phyloP scores from a whole-genome alignment of 169 alveolate genomes.

The Plasmodium coatneyi region DNA sequence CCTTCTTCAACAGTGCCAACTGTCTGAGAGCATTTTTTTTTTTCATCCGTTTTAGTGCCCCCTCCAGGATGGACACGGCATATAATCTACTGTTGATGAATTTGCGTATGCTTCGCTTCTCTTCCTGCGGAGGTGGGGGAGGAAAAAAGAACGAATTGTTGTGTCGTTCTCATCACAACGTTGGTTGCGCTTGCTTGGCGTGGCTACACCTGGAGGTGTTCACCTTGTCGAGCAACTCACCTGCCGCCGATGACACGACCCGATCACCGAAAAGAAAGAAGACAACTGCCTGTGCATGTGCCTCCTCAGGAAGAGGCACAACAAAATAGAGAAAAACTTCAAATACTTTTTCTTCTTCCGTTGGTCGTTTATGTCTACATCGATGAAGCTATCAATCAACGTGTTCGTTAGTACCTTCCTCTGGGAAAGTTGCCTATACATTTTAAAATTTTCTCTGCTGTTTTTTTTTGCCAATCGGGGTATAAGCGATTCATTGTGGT shows the following conservation, averaged over 20 bases:
- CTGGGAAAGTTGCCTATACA: neutral
- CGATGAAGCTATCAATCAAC: constrained; percentile 47
- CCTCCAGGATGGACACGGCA: constrained; percentile 17
- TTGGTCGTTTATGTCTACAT: constrained; percentile 51
- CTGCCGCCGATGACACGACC: constrained; percentile 9
- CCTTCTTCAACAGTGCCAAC: neutral
- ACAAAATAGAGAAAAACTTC: constrained; percentile 51
- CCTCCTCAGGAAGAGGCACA: constrained; percentile 46
- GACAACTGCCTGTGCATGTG: constrained; percentile 11
- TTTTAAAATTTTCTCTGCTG: neutral
- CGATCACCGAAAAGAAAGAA: constrained; percentile 19
- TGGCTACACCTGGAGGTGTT: neutral
- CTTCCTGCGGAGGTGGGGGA: neutral
- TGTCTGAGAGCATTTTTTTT: neutral
- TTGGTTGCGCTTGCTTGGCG: neutral
- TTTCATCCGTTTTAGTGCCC: neutral
- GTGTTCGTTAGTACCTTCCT: constrained; percentile 29
- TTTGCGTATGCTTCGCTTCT: constrained; percentile 27
- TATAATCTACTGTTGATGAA: constrained; percentile 44
- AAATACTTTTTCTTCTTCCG: constrained; percentile 33
- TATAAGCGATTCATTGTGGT: neutral
- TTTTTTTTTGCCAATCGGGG: neutral
- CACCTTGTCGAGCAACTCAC: constrained; percentile 4
- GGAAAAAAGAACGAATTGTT: neutral
- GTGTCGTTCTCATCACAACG: neutral